Base-by-base conservation (phyloP, 495 filamentous ascomycete genomes). In the Aspergillus campestris region DNA sequence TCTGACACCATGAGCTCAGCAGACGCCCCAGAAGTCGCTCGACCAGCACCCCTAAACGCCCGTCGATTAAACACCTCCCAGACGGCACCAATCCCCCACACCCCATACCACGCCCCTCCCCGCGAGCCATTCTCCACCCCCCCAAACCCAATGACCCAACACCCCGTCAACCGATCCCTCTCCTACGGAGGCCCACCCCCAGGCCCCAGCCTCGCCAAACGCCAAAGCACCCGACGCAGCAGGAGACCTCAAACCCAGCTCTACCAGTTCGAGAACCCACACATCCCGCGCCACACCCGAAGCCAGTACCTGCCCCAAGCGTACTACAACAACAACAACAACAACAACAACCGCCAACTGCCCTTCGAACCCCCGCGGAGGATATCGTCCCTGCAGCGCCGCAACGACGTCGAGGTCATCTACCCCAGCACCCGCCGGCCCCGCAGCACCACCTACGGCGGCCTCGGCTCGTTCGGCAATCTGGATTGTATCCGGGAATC, bases 1-100 rank as follows among this genome's bases (percentile, higher is more conserved):
- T 61, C 64, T 41, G 59, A 60, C 52, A 67, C 65, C 24, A 65
- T 58, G 51, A 67, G 57, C 53, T 70, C 65, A 4, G 62, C 61
- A 34, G 61, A 70, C 8, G 67, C 66, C 3, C 69, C 69, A 8
- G 66, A 68, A 47, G 62, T 70, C 9, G 49, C 64, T 4, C 44
- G 51, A 10, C 50, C 53, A 13, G 53, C 54, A 30, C 58, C 63
- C 14, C 37, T 50, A 31, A 62, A 51, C 24, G 53, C 66, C 10
- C 56, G 48, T 34, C 54, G 61, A 45, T 64, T 65, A 12, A 63
- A 60, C 40, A 65, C 62, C 15, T 58, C 66, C 11, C 60, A 63
- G 34, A 66, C 56, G 11, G 53, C 52, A 37, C 41, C 38, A 29
- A 24, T 52, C 29, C 14, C 40, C 47, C 30, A 38, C 48, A 31